phyloP scores from a whole-genome alignment of 1,284 basidiomycete species.

The Ustilago loliicola region DNA sequence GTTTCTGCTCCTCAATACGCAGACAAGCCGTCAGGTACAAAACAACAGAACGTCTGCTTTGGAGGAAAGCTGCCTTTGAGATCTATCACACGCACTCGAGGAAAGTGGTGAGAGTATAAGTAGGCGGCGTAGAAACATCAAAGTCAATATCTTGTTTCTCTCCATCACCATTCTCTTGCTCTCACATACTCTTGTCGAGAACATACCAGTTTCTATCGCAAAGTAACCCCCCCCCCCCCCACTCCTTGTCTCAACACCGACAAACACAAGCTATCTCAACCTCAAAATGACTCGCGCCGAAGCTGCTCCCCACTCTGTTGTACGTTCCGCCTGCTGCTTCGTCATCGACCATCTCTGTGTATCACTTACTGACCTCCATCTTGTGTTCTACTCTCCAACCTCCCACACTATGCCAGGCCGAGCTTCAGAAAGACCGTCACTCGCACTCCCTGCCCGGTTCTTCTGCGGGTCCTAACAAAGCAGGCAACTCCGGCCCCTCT shows the following conservation, averaged over 20 bases:
- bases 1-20: too few species aligned
- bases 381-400: neutral
- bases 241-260: neutral
- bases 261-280: neutral
- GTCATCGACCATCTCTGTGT: neutral
- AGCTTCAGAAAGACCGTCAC: conserved; percentile 29
- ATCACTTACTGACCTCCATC: neutral
- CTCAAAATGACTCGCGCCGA: conserved; percentile 49
- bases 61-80: too few species aligned
- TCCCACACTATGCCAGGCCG: conserved; percentile 14
- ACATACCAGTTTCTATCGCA: neutral
- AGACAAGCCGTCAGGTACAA: too few species aligned
- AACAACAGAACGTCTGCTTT: too few species aligned
- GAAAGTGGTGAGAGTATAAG: conserved; percentile 1
- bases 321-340: conserved; percentile 15
- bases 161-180: neutral
- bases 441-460: conserved; percentile 41
- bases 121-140: neutral
- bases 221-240: neutral
- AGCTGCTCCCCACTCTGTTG: conserved; percentile 40
- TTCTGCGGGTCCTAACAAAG: conserved; percentile 43
- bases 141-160: neutral
- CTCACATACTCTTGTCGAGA: neutral
- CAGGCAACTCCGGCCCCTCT: conserved; percentile 21
- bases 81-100: neutral